Conservation (phyloP, 1,284 basidiomycete species). For the Cystobasidium pallidum region DNA sequence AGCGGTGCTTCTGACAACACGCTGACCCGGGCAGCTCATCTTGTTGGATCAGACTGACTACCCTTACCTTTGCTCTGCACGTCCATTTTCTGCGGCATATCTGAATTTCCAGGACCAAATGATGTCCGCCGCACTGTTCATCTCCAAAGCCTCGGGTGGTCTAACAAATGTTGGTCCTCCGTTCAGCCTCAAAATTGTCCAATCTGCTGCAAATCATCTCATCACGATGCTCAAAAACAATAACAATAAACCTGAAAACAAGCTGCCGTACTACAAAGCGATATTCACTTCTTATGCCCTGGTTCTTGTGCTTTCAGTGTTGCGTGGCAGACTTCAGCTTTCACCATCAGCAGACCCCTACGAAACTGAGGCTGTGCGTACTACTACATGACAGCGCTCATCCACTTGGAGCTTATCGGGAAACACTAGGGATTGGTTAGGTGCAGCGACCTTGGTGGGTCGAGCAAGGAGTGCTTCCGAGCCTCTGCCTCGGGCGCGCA, state of each 20-base stretch:
- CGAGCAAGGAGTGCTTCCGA: constrained; percentile 1
- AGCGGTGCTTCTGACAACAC: not conserved
- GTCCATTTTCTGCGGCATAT: too few species aligned
- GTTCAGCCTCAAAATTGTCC: not conserved
- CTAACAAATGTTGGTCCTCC: not conserved
- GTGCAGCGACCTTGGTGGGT: not conserved
- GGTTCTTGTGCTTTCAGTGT: not conserved
- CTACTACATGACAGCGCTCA: not conserved
- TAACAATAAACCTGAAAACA: not conserved
- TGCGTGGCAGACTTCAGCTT: not conserved
- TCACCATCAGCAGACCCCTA: not conserved
- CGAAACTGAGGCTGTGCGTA: not conserved
- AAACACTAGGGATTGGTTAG: constrained; percentile 3
- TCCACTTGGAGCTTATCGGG: constrained; percentile 5
- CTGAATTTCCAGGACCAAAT: too few species aligned
- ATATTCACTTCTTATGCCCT: not conserved
- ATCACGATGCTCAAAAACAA: not conserved
- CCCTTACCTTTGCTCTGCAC: too few species aligned
- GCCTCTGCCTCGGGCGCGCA: not conserved
- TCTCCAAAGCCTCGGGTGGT: not conserved
- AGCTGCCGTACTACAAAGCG: not conserved
- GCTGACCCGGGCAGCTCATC: too few species aligned
- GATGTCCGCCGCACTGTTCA: too few species aligned
- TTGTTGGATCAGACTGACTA: too few species aligned
- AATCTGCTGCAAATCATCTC: not conserved